Evolutionary conservation across 176 grass and related monocot genomes (phyloP).

Genomic region (Aegilops speltoides): DNA sequence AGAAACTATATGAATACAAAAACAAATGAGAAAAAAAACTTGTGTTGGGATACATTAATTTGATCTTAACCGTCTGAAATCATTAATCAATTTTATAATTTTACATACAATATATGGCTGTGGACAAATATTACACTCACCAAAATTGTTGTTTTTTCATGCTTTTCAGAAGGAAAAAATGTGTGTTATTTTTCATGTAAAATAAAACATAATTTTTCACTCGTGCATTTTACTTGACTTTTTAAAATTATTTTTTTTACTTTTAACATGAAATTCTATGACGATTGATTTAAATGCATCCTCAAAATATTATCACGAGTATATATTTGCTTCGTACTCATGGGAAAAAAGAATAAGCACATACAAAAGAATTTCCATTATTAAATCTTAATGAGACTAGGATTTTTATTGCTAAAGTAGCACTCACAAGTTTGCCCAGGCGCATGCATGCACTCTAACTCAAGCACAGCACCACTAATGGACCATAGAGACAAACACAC

Average conservation of each 20-base stretch:
- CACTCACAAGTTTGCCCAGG: slow-evolving; percentile 12
- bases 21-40: background rate
- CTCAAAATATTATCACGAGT: background rate
- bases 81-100: background rate
- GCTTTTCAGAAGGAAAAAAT: background rate
- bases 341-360: background rate
- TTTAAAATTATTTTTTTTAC: background rate
- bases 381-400: slow-evolving; percentile 12
- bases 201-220: background rate
- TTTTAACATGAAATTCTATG: background rate
- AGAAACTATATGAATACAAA: background rate
- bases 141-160: background rate
- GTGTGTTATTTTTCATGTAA: background rate
- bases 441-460: slow-evolving; percentile 26
- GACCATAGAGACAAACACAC: slow-evolving; percentile 1
- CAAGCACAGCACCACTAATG: slow-evolving; percentile 21
- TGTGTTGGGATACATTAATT: background rate
- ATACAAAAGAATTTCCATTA: background rate
- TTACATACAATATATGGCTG: background rate
- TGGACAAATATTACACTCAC: too few species aligned
- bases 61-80: background rate
- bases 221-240: background rate
- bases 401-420: slow-evolving; percentile 18
- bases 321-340: background rate
- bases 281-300: background rate